Evolutionary conservation across 2,329 filamentous ascomycete genomes (phyloP), one percentile per base, ranked within the genome.

Genomic region (Pezicula neosporulosa): DNA sequence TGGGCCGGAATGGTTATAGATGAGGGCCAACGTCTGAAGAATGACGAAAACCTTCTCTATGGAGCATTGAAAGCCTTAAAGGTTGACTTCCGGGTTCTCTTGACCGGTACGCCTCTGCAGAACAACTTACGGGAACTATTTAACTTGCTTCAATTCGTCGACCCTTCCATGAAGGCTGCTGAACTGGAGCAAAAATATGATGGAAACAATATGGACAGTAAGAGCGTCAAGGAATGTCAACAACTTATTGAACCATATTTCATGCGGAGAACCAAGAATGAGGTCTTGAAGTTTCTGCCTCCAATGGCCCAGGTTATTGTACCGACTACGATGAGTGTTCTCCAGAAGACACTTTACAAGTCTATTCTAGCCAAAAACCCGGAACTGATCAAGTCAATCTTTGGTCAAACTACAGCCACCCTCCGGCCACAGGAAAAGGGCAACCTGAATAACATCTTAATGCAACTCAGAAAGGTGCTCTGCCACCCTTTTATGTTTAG

Each of bases 401-500:
- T 97, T 61, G 84, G 83, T 6, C 80, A 85, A 33, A 77, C 76
- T 42, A 83, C 79, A 56, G 72, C 68, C 44, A 66, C 66, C 10
- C 59, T 90, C 46, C 89, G 85, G 61, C 75, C 78, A 27, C 79
- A 77, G 15, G 92, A 97, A 53, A 82, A 87, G 6, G 85, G 89
- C 39, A 93, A 85, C 56, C 72, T 97, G 51, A 96, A 87, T 77
- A 99, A 99, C 61, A 96, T 99, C 37, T 71, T 99, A 41, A 90
- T 97, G 81, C 94, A 99, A 68, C 78, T 99, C 16, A 84, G 94
- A 16, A 97, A 97, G 67, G 96, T 90, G 58, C 77, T 99, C 2
- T 97, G 93, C 58, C 95, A 99, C 69, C 94, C 95, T 0, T 99
- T 97, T 66, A 85, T 97, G 46, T 99, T 97, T 75, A 97, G 85